Percentiles rank a stretch among this genome's conserved stretches.
phyloP scores from a whole-genome alignment of 805 yeast genomes.

The Spathaspora gorwiae region DNA sequence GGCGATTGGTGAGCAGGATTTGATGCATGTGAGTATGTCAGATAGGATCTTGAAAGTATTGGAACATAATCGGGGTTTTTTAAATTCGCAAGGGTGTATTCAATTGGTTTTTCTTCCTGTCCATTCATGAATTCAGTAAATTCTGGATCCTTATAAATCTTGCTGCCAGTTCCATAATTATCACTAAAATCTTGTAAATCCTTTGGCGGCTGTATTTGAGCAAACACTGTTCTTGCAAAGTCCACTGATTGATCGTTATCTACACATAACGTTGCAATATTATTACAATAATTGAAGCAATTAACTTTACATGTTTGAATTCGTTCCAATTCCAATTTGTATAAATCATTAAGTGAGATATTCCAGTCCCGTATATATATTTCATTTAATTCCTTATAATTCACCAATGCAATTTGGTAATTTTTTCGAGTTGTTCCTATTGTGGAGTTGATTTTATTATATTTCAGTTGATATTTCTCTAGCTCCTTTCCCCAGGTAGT shows the following conservation, averaged over 20 bases:
- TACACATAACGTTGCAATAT: constrained; percentile 71
- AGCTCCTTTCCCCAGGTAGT: constrained; percentile 72
- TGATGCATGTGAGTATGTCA: constrained; percentile 20
- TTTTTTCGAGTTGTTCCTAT: constrained; percentile 44
- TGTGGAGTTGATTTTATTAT: constrained; percentile 43
- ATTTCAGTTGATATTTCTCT: constrained; percentile 53
- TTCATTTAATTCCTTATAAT: constrained; percentile 53
- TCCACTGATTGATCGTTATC: constrained; percentile 77
- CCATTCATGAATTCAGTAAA: constrained; percentile 56
- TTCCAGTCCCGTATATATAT: constrained; percentile 74
- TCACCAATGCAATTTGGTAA: constrained; percentile 52
- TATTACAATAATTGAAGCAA: constrained; percentile 74
- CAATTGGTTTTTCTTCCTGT: constrained; percentile 19
- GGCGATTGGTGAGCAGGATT: background rate
- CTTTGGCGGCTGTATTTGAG: constrained; percentile 56
- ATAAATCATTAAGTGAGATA: constrained; percentile 54
- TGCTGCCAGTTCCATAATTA: constrained; percentile 60
- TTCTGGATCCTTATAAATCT: constrained; percentile 53
- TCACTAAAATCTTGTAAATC: constrained; percentile 56
- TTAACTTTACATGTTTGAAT: constrained; percentile 65
- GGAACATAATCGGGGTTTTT: constrained; percentile 29
- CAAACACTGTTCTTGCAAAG: constrained; percentile 59
- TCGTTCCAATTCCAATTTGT: constrained; percentile 67
- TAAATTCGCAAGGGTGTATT: constrained; percentile 22
- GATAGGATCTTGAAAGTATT: constrained; percentile 23